Percentiles rank a stretch among this genome's conserved stretches.
phyloP scores from a whole-genome alignment of 1,139 yeast species.

The Yarrowia galli region DNA sequence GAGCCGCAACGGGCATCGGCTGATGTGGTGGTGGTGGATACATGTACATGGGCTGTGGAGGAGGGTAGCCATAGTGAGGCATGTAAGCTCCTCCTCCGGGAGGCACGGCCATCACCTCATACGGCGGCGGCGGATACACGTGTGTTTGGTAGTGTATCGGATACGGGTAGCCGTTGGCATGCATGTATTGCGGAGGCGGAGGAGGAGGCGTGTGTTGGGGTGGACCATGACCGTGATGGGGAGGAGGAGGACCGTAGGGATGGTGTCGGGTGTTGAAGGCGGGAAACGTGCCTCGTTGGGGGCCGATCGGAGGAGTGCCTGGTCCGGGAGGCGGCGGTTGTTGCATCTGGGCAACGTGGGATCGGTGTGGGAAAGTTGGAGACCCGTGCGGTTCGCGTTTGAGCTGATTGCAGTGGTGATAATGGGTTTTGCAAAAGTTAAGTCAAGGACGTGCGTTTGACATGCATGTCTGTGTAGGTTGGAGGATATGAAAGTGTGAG shows the following conservation, averaged over 20 bases:
- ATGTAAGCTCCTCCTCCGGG: not conserved
- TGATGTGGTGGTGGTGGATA: not conserved
- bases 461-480: not conserved
- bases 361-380: not conserved
- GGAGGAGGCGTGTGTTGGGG: conserved; percentile 3
- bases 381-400: not conserved
- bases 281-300: conserved; percentile 19
- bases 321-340: conserved; percentile 37
- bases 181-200: conserved; percentile 8
- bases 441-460: not conserved
- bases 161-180: conserved; percentile 1
- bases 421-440: conserved; percentile 9
- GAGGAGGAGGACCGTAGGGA: conserved; percentile 20
- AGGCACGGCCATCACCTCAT: conserved; percentile 5
- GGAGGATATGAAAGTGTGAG: too few species aligned
- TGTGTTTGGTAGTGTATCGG: conserved; percentile 10
- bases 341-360: conserved; percentile 16
- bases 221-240: not conserved
- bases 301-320: conserved; percentile 17
- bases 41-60: conserved; percentile 2
- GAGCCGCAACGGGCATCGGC: not conserved
- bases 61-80: not conserved
- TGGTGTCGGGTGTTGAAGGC: conserved; percentile 16
- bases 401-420: not conserved
- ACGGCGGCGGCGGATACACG: conserved; percentile 10